A percentile compares a stretch with the other conserved stretches of the same genome.
Evolutionary conservation across 805 yeast genomes (phyloP).

Genomic region (Kodamaea kaohsiungensis): DNA sequence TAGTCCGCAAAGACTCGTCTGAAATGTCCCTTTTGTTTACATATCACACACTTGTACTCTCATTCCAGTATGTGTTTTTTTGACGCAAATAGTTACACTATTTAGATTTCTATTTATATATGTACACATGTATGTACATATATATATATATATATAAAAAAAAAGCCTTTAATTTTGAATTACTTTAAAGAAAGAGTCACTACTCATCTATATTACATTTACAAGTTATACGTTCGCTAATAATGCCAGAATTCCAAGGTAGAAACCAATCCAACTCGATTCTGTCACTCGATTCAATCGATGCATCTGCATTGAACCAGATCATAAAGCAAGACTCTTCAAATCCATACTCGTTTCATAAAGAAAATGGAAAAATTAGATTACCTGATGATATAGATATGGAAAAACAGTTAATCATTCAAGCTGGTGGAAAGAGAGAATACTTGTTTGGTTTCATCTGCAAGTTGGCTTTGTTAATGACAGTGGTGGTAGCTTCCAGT

Average conservation of each 20-base stretch:
- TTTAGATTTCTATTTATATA: background rate
- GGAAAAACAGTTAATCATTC: constrained; percentile 37
- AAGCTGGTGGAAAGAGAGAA: constrained; percentile 40
- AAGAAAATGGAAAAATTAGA: constrained; percentile 21
- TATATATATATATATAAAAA: background rate
- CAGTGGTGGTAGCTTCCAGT: constrained; percentile 33
- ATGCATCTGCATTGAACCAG: constrained; percentile 13
- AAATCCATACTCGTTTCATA: constrained; percentile 8
- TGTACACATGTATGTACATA: background rate
- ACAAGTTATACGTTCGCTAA: background rate
- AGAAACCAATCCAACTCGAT: constrained; percentile 28
- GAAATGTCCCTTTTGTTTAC: background rate
- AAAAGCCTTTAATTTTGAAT: background rate
- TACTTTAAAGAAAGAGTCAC: background rate
- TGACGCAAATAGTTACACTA: background rate
- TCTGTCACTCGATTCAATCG: constrained; percentile 22
- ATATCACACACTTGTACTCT: background rate
- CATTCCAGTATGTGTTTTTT: background rate
- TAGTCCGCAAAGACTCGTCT: background rate
- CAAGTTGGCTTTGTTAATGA: constrained; percentile 29
- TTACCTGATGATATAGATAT: constrained; percentile 33
- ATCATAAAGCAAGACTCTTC: constrained; percentile 14
- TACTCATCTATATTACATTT: background rate
- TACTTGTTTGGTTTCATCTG: constrained; percentile 32
- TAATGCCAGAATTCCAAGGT: constrained; percentile 7